These are phyloP conservation scores for Curvularia spicifera DNA, from an alignment of 2,329 filamentous ascomycete species.

Conservation along the genomic window DNA sequence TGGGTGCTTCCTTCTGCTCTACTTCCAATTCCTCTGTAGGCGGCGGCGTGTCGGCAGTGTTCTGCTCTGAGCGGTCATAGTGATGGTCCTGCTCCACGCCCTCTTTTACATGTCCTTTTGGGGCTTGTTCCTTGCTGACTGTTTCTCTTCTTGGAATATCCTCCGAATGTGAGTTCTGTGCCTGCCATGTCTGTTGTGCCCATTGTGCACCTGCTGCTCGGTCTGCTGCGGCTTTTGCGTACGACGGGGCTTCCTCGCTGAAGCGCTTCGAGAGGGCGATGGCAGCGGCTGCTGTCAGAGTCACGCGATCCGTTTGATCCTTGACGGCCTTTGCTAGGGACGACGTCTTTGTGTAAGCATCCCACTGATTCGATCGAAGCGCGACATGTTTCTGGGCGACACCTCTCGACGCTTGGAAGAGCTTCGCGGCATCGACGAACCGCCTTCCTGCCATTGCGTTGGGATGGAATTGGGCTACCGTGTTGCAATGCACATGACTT, in stretches of 20 bases:
- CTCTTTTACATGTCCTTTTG: conserved; percentile 34
- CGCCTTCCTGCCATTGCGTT: conserved; percentile 58
- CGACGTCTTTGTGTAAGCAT: conserved; percentile 69
- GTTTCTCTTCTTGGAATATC: conserved; percentile 42
- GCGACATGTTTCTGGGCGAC: conserved; percentile 62
- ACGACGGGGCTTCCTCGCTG: conserved; percentile 56
- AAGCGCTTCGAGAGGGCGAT: conserved; percentile 64
- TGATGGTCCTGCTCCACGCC: conserved; percentile 60
- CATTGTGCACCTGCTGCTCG: conserved; percentile 27
- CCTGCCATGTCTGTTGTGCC: conserved; percentile 19
- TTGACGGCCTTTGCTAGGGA: conserved; percentile 68
- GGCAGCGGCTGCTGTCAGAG: conserved; percentile 66
- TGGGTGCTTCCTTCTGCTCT: conserved; percentile 55
- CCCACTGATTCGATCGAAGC: conserved; percentile 66
- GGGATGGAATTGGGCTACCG: conserved; percentile 21
- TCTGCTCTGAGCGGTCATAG: conserved; percentile 54
- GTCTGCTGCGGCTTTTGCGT: conserved; percentile 35
- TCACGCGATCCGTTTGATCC: conserved; percentile 66
- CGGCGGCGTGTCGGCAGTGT: conserved; percentile 48
- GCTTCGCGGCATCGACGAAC: conserved; percentile 59
- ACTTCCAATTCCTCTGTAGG: conserved; percentile 52
- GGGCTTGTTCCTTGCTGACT: conserved; percentile 28
- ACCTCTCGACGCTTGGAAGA: conserved; percentile 56
- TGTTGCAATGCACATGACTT: conserved; percentile 22
- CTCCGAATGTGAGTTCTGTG: conserved; percentile 3